Evolutionary conservation across 805 yeast species (phyloP), one percentile per base, ranked within the genome.

Genomic region (Middelhovenomyces tepae): DNA sequence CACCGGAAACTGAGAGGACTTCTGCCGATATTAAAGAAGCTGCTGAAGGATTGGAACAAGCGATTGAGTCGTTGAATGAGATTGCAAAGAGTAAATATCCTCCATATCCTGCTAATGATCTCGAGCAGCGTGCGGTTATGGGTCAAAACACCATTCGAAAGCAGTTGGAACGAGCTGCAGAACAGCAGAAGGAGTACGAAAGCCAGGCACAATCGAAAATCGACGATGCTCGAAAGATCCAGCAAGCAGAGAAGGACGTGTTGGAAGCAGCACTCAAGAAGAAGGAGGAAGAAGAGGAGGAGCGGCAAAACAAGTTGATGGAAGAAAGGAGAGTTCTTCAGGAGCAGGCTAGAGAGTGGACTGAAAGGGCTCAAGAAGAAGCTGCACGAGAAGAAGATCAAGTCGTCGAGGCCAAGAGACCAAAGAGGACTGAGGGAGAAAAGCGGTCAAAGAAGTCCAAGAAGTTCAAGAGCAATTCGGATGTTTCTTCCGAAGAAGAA

Each of bases 101-200:
- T 7, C 94, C 95, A 21, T 83, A 74, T 53, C 79, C 93, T 2
- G 66, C 79, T 17, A 73, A 73, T 13, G 95, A 87, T 42, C 64
- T 91, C 45, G 78, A 76, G 48, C 78, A 86, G 45, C 76, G 96
- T 59, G 89, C 91, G n/a, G 71, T 72, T 44, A 71, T 85, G 69
- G 95, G 94, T 52, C 67, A 75, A 31, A 73, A 76, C 36, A 81
- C 95, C 0, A 65, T 86, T 52, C 64, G 71, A 40, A 75, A 72
- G 38, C 79, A 86, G 51, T 66, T 91, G 43, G 80, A 71, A 44
- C 71, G 78, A 39, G 73, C 78, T 18, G 60, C 80, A 32, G 73
- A 69, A 16, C 89, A 83, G 44, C 95, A 91, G 45, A 64, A 66
- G 43, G 78, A 69, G 40, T 76, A 68, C 54, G 87, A 83, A 37